Evolutionary conservation across 1,139 yeast species (phyloP).

Genomic region (Hansenula anomala): DNA sequence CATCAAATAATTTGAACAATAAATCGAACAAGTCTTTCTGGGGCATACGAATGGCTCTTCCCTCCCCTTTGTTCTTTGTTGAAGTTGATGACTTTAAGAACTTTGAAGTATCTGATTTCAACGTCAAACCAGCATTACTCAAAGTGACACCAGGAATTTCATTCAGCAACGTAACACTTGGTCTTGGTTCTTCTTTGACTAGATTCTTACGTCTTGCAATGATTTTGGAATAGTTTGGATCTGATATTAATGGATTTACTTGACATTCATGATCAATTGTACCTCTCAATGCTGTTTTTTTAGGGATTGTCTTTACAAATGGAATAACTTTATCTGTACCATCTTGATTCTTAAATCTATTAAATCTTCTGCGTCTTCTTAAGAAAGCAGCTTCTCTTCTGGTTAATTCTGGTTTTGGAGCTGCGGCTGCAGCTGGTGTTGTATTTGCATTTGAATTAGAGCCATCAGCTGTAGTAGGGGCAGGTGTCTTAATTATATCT

Average conservation of each 20-base stretch:
- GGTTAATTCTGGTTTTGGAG: slow-evolving; percentile 27
- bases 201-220: slow-evolving; percentile 50
- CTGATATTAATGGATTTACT: slow-evolving; percentile 72
- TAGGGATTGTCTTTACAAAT: slow-evolving; percentile 76
- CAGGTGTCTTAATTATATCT: not conserved
- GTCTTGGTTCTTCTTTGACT: slow-evolving; percentile 42
- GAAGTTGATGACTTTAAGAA: slow-evolving; percentile 46
- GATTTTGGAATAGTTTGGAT: slow-evolving; percentile 60
- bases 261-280: slow-evolving; percentile 91
- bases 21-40: slow-evolving; percentile 87
- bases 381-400: slow-evolving; percentile 26
- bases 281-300: slow-evolving; percentile 81
- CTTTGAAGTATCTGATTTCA: slow-evolving; percentile 60
- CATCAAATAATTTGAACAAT: slow-evolving; percentile 84
- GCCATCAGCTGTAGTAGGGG: not conserved
- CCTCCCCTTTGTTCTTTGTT: slow-evolving; percentile 54
- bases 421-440: slow-evolving; percentile 28
- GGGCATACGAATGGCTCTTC: slow-evolving; percentile 92
- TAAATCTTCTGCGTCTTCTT: slow-evolving; percentile 31
- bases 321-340: slow-evolving; percentile 53
- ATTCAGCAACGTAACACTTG: slow-evolving; percentile 73
- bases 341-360: slow-evolving; percentile 34
- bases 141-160: slow-evolving; percentile 86
- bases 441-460: not conserved
- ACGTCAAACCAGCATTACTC: slow-evolving; percentile 80